Percentiles rank a stretch among this genome's conserved stretches.
Evolutionary conservation across 805 yeast genomes (phyloP).

Genomic region (Saturnispora kantuleensis): DNA sequence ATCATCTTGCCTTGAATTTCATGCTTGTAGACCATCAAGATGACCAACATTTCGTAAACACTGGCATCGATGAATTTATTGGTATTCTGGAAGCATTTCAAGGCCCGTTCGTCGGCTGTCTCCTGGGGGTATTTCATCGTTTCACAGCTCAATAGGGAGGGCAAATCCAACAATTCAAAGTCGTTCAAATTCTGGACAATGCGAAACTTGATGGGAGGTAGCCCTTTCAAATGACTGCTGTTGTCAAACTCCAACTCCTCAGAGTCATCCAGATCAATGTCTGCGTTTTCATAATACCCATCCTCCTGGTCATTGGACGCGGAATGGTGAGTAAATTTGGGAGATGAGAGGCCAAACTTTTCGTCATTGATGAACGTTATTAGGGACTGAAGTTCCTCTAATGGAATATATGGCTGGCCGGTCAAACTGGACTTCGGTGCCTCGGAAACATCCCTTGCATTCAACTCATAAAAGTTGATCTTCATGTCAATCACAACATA

Average conservation of each 20-base stretch:
- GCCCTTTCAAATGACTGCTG: conserved; percentile 6
- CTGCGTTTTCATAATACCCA: conserved; percentile 23
- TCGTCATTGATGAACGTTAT: conserved; percentile 50
- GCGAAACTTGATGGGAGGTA: conserved; percentile 32
- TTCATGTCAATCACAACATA: conserved; percentile 63
- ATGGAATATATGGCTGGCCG: conserved; percentile 45
- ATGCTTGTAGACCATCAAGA: conserved; percentile 24
- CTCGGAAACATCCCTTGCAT: conserved; percentile 41
- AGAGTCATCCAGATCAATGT: conserved; percentile 25
- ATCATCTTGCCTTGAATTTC: conserved; percentile 24
- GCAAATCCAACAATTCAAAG: conserved; percentile 30
- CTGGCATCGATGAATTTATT: conserved; percentile 24
- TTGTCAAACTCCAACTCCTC: conserved; percentile 22
- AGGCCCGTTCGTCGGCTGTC: conserved; percentile 6
- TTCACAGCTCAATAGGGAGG: conserved; percentile 17
- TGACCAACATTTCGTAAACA: conserved; percentile 21
- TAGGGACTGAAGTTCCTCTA: conserved; percentile 51
- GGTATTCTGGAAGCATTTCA: conserved; percentile 20
- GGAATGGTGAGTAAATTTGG: conserved; percentile 4
- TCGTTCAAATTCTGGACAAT: conserved; percentile 36
- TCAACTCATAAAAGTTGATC: conserved; percentile 52
- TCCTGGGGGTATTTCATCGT: conserved; percentile 10
- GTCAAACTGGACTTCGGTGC: conserved; percentile 43
- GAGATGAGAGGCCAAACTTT: conserved; percentile 23
- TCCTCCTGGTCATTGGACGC: conserved; percentile 5